Percentiles rank a stretch among this genome's conserved stretches.
Evolutionary conservation across 331 rosid species (phyloP).

Genomic region (Malus hybrid): DNA sequence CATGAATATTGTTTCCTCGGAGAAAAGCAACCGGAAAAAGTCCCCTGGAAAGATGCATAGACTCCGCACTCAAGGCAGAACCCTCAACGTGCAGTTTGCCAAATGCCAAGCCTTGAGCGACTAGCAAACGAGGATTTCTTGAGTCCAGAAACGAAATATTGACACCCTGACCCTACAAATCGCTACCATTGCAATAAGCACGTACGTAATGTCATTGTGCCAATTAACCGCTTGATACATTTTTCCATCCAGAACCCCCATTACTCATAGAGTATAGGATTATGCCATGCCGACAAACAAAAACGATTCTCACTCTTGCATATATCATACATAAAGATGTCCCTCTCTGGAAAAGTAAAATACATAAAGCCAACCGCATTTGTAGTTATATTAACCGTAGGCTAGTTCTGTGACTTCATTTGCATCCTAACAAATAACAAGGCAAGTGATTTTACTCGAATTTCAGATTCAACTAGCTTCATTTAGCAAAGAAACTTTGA

Average conservation of each 20-base stretch:
- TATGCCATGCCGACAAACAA: neutral
- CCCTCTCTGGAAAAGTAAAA: no score
- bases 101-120: neutral
- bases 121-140: neutral
- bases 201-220: neutral
- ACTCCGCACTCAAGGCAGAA: neutral
- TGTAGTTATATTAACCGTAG: neutral
- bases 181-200: neutral
- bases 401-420: neutral
- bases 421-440: neutral
- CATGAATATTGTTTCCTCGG: neutral
- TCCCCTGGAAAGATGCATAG: neutral
- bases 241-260: neutral
- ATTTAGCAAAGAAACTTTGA: neutral
- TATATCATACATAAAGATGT: neutral
- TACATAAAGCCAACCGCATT: neutral
- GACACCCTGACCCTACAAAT: neutral
- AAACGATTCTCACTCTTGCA: neutral
- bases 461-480: neutral
- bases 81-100: neutral
- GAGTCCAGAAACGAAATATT: neutral
- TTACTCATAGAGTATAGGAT: neutral
- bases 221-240: neutral
- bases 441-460: neutral
- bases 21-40: neutral